Base-by-base conservation (phyloP, 2,329 filamentous ascomycete genomes). In the Aureobasidium namibiae region DNA sequence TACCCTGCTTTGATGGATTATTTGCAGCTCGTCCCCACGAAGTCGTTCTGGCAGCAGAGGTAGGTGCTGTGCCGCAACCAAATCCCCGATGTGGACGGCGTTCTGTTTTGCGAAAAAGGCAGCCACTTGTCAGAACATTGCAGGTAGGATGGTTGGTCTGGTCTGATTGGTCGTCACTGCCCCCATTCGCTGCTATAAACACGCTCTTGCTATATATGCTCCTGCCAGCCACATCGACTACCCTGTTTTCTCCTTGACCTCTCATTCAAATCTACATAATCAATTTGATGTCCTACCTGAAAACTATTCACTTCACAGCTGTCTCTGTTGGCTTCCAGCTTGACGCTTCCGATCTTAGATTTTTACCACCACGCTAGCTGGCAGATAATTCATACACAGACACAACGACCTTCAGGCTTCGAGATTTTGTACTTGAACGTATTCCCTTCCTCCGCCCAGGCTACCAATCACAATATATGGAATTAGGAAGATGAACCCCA, bases 161-260 rank as follows among this genome's bases (percentile, higher is more conserved):
- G 13, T 56, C 36, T 46, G 41, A 56, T 56, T 56, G 53, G 53
- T 16, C 4, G 16, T 38, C 52, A 42, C 38, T 56, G 39, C 36
- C 52, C 52, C 34, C 14, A 4, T 44, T 24, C 13, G 16, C 18
- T 42, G 13, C 41, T 42, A 21, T 36, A 14, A 18, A 2, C 39
- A 42, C 24, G 10, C 10, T 16, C n/a, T 14, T 46, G 18, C 53
- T 46, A 56, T 56, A 56, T 56, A 45, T 56, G 41, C 31, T 38
- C 31, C 10, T 41, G 31, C 16, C 31, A 21, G 33, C 16, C 53
- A 45, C 18, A 29, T 36, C 41, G 31, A 46, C 3, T 38, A 14
- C 10, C 23, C 11, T 31, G 5, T 18, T 16, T 26, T 23, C 41
- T 26, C 38, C 41, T 54, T 44, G 6, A 13, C 10, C 4, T 29